Conservation (phyloP, 202 grass and related monocot species). For the Hordeum pubiflorum region DNA sequence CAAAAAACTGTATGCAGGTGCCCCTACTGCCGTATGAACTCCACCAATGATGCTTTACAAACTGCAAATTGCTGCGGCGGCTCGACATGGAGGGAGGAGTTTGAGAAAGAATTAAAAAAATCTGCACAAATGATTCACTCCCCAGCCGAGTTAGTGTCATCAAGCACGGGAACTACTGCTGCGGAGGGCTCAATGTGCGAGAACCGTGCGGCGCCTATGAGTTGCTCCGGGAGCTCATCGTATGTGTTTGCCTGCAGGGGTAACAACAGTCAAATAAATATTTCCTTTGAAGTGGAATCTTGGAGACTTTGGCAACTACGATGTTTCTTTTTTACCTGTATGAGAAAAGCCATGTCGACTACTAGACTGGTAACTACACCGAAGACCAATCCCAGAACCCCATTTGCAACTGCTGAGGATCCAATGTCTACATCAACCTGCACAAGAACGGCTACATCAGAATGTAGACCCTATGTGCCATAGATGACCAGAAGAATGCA, state of each 20-base stretch:
- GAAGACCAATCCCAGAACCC: conserved; percentile 86
- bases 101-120: conserved; percentile 35
- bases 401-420: conserved; percentile 91
- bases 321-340: conserved; percentile 51
- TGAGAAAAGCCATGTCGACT: conserved; percentile 96
- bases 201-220: conserved; percentile 70
- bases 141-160: neutral
- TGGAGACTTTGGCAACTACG: neutral
- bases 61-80: conserved; percentile 22
- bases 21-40: neutral
- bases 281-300: neutral
- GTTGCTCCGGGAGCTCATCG: conserved; percentile 88
- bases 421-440: conserved; percentile 98
- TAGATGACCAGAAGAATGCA: neutral
- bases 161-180: conserved; percentile 40
- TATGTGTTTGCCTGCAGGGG: conserved; percentile 60
- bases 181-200: conserved; percentile 72
- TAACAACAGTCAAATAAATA: neutral
- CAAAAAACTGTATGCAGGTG: conserved; percentile 2
- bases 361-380: conserved; percentile 80
- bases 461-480: neutral
- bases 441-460: conserved; percentile 7
- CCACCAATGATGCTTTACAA: neutral
- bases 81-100: neutral
- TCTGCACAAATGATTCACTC: conserved; percentile 20